Percentiles rank a stretch among this genome's conserved stretches.
Conservation (phyloP, 2,329 filamentous ascomycete species). For the Dactylellina leptospora region DNA sequence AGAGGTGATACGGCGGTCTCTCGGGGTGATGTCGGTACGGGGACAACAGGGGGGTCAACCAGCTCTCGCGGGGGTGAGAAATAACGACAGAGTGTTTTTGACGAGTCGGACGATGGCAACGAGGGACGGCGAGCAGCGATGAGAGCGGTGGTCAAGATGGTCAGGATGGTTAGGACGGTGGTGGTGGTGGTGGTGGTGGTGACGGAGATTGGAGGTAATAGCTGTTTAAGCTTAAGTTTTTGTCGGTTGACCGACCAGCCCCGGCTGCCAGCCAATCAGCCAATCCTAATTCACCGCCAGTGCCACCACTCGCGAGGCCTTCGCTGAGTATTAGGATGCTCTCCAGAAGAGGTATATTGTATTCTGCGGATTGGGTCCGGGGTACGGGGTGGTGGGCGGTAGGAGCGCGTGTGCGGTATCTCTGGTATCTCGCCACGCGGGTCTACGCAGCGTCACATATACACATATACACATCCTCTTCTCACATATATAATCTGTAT, state of each 20-base stretch:
- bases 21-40: constrained; percentile 5
- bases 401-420: too few relatives aligned
- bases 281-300: constrained; percentile 17
- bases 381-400: too few relatives aligned
- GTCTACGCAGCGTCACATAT: too few relatives aligned
- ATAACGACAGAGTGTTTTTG: too few relatives aligned
- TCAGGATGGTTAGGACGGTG: background rate
- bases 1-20: background rate
- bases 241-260: constrained; percentile 41
- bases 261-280: constrained; percentile 39
- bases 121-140: too few relatives aligned
- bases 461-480: too few relatives aligned
- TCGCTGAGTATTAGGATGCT: too few relatives aligned
- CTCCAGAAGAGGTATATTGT: too few relatives aligned
- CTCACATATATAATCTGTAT: too few relatives aligned
- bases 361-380: too few relatives aligned
- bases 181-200: background rate
- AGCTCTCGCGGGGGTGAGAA: background rate
- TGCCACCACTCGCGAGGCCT: background rate
- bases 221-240: constrained; percentile 53
- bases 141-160: constrained; percentile 1
- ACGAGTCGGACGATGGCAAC: too few relatives aligned
- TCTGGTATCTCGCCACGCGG: too few relatives aligned
- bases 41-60: background rate
- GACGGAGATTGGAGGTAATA: constrained; percentile 5